These are phyloP conservation scores for Aristolochia contorta DNA, from an alignment of 164 flowering plant genomes.

Conservation along the genomic window DNA sequence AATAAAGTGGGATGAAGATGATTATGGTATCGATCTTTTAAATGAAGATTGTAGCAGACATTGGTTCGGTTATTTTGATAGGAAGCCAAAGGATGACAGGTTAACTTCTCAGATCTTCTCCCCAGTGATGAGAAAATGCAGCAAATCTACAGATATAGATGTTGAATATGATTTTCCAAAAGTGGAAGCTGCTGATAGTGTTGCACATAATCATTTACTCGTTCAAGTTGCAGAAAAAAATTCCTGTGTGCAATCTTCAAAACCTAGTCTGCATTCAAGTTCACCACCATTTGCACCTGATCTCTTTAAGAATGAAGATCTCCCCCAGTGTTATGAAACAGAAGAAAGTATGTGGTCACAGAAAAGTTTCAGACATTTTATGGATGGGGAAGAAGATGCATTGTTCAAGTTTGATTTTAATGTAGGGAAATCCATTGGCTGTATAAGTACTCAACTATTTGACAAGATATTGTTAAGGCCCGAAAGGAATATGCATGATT, in stretches of 20 bases:
- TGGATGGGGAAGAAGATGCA: conserved; percentile 14
- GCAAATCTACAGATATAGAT: conserved; percentile 14
- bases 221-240: conserved; percentile 2
- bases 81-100: conserved; percentile 14
- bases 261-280: conserved; percentile 15
- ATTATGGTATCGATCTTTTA: conserved; percentile 9
- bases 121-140: conserved; percentile 5
- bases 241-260: conserved; percentile 8
- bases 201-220: conserved; percentile 13
- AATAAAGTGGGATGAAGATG: conserved; percentile 11
- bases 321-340: conserved; percentile 8
- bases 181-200: conserved; percentile 9
- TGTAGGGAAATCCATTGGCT: conserved; percentile 13
- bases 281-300: conserved; percentile 11
- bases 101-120: conserved; percentile 14
- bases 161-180: conserved; percentile 10
- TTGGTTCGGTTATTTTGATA: conserved; percentile 13
- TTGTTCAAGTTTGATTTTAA: conserved; percentile 13
- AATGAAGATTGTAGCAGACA: conserved; percentile 14
- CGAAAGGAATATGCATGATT: conserved; percentile 9
- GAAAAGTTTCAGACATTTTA: conserved; percentile 12
- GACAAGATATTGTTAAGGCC: conserved; percentile 9
- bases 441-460: conserved; percentile 11
- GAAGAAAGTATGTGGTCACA: conserved; percentile 12
- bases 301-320: conserved; percentile 14